phyloP scores from a whole-genome alignment of 805 yeast species.

The Metschnikowia corniflorae region DNA sequence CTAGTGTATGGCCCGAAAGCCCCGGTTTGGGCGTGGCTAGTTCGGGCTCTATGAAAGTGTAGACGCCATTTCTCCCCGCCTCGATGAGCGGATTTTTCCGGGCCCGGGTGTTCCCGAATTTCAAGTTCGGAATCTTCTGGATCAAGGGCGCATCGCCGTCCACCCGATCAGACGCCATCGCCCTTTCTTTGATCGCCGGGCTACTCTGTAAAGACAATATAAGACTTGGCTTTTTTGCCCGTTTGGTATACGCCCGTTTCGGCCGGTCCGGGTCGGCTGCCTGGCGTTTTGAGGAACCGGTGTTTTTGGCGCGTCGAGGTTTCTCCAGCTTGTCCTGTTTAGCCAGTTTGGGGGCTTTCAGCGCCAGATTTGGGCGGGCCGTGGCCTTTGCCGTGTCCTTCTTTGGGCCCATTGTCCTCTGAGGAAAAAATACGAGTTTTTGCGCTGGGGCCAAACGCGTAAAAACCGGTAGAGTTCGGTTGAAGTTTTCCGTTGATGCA shows the following conservation, averaged over 20 bases:
- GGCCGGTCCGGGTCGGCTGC: not conserved
- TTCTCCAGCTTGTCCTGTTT: not conserved
- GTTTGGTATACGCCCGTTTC: constrained; percentile 1
- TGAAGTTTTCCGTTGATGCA: too few species aligned
- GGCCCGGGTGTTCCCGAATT: constrained; percentile 1
- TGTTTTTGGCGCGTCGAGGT: not conserved
- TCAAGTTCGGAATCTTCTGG: constrained; percentile 4
- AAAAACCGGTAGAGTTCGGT: too few species aligned
- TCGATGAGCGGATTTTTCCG: not conserved
- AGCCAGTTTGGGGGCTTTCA: not conserved
- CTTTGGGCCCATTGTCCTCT: constrained; percentile 10
- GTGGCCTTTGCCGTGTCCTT: constrained; percentile 2
- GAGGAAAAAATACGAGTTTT: too few species aligned
- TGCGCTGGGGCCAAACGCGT: too few species aligned
- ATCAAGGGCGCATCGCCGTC: constrained; percentile 1
- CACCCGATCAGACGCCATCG: not conserved
- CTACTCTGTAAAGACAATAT: constrained; percentile 10
- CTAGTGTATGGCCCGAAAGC: constrained; percentile 72
- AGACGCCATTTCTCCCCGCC: not conserved
- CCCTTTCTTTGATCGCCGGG: constrained; percentile 7
- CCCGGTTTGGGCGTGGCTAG: constrained; percentile 52
- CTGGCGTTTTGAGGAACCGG: not conserved
- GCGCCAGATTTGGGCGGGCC: too few species aligned
- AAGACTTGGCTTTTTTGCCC: constrained; percentile 5
- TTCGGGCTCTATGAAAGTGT: constrained; percentile 54